A percentile compares a stretch with the other conserved stretches of the same genome.
Evolutionary conservation across 106 monocot species (phyloP).

Genomic region (Platanthera zijinensis): DNA sequence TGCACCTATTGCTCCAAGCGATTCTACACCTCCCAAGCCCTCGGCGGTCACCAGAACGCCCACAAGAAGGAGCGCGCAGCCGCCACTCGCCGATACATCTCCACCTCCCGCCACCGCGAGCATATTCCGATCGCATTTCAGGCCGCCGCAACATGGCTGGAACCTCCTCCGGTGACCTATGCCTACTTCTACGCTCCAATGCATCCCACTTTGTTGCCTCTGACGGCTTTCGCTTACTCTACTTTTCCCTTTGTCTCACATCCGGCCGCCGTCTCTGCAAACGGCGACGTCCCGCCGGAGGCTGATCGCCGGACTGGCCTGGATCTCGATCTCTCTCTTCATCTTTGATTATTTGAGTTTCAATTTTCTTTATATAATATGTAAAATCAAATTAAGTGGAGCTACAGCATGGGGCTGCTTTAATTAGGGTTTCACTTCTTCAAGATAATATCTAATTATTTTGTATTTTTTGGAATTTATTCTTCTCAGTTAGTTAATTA

Average conservation of each 20-base stretch:
- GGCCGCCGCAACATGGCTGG: background rate
- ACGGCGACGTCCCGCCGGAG: background rate
- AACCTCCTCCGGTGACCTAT: background rate
- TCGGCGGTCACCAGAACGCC: constrained; percentile 17
- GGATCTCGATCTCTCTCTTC: constrained; percentile 1
- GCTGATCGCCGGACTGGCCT: background rate
- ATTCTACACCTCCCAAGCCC: constrained; percentile 11
- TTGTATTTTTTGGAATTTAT: no score
- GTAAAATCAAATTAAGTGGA: background rate
- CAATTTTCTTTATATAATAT: background rate
- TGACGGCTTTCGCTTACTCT: background rate
- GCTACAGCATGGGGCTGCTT: no score
- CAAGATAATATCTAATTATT: no score
- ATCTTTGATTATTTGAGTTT: background rate
- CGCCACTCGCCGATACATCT: background rate
- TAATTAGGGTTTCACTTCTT: no score
- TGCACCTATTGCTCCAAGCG: constrained; percentile 6
- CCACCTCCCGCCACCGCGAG: background rate
- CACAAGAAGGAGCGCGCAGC: constrained; percentile 14
- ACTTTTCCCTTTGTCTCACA: background rate
- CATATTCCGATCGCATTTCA: background rate
- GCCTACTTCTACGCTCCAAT: background rate
- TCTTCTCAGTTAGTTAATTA: no score
- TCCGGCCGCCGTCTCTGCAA: background rate
- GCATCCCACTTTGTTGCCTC: background rate